These are phyloP conservation scores for Fistulinella prunicolor DNA, from an alignment of 768 basidiomycete genomes.

Conservation along the genomic window DNA sequence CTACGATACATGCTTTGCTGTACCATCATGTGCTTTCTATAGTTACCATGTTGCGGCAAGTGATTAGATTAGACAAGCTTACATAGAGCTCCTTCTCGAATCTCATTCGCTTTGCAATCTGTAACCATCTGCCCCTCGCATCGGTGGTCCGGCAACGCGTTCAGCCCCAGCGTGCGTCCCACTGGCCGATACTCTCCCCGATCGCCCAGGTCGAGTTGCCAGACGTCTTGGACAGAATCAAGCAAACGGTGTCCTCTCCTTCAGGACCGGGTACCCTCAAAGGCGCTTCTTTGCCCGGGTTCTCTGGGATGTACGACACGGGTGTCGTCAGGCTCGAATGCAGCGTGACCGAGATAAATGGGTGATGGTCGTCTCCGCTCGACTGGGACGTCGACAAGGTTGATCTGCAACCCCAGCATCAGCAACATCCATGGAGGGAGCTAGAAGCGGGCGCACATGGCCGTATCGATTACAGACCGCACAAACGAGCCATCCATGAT, in stretches of 20 bases:
- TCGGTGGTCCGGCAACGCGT: too few relatives aligned
- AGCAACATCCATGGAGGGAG: background rate
- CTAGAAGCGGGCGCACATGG: slow-evolving; percentile 27
- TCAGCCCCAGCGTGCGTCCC: slow-evolving; percentile 43
- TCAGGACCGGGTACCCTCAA: slow-evolving; percentile 43
- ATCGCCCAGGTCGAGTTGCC: slow-evolving; percentile 38
- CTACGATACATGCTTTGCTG: slow-evolving; percentile 27
- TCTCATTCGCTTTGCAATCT: slow-evolving; percentile 40
- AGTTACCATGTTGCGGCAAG: slow-evolving; percentile 30
- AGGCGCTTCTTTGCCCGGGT: slow-evolving; percentile 27
- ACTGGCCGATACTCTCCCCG: slow-evolving; percentile 42
- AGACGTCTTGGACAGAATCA: slow-evolving; percentile 34
- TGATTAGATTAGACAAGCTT: slow-evolving; percentile 31
- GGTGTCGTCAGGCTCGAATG: slow-evolving; percentile 47
- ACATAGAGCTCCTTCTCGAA: slow-evolving; percentile 8
- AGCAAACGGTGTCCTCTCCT: slow-evolving; percentile 52
- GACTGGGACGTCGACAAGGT: slow-evolving; percentile 5
- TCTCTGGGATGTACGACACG: slow-evolving; percentile 46
- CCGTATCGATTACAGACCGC: slow-evolving; percentile 46
- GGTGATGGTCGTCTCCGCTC: slow-evolving; percentile 3
- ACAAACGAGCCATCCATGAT: slow-evolving; percentile 53
- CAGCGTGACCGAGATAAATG: slow-evolving; percentile 18
- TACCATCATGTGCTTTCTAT: slow-evolving; percentile 34
- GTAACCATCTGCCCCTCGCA: slow-evolving; percentile 28
- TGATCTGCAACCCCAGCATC: slow-evolving; percentile 4